Evolutionary conservation across 208 protist genomes (phyloP), one percentile per base, ranked within the genome.

Genomic region (Tritrichomonas musculus): DNA sequence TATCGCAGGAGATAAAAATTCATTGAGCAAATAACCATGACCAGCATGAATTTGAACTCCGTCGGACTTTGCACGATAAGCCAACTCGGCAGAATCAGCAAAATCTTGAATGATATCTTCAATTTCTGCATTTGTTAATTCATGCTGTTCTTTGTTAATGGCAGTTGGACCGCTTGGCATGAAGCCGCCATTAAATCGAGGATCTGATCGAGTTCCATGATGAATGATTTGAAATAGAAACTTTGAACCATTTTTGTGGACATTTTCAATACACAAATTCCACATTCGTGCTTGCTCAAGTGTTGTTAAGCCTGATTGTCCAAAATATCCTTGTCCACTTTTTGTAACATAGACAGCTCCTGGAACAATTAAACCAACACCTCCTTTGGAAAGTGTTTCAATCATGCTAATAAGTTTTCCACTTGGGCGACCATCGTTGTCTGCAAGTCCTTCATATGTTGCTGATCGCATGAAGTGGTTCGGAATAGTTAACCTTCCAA

Each of bases 361-460:
- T 20, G 41, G 41, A n/a, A 53, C 22, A 30, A 82, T 82, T 1
- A 82, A 25, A 25, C 41, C 33, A 25, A 44, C 5, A 20, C 41
- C 73, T 33, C 41, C 73, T 22, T 47, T 82, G 17, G 73, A 20
- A 3, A 50, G 30, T 47, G 47, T 53, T 9, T 53, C 20, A 33
- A 82, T 82, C 73, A 50, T 47, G 25, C 30, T 30, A 17, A 82
- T n/a, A 8, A 82, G 41, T 36, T 47, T 47, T 36, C 50, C 50
- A 22, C 39, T 82, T 82, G 73, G 73, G 25, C 30, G 50, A n/a
- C 73, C 73, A 82, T 82, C 41, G 11, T 82, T 41, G 50, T 82
- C 73, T 47, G n/a, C n/a, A 53, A 97, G 96, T 72, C 98, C 98
- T 66, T 98, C 93, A 14, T 93, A 93, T 3, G 96, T 95, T 8